Conservation (phyloP, 495 filamentous ascomycete genomes). For the Aeminium ludgeri region DNA sequence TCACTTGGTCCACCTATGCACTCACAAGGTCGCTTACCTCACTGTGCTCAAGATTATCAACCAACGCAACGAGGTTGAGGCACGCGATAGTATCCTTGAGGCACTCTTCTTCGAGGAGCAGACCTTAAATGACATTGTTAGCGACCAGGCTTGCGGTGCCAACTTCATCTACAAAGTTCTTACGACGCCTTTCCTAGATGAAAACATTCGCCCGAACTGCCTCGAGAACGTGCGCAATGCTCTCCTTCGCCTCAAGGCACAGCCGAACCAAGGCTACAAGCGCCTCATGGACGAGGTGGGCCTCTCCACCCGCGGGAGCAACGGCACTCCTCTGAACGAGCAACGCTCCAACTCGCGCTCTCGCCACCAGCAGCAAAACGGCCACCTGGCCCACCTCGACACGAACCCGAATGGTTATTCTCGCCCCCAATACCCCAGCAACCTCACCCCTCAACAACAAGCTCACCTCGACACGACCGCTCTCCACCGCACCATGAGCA, state of each 20-base stretch:
- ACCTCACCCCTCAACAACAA: conserved; percentile 27
- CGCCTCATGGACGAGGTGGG: conserved; percentile 96
- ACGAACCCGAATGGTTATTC: conserved; percentile 14
- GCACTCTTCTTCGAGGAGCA: conserved; percentile 93
- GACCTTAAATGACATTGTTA: conserved; percentile 75
- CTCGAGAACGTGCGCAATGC: conserved; percentile 84
- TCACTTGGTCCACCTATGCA: conserved; percentile 92
- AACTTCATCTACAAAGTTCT: conserved; percentile 96
- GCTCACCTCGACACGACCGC: conserved; percentile 20
- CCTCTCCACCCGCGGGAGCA: conserved; percentile 44
- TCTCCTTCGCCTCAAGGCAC: conserved; percentile 73
- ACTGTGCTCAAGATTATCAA: conserved; percentile 98
- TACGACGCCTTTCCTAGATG: conserved; percentile 95
- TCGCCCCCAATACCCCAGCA: conserved; percentile 24
- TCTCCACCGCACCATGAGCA: conserved; percentile 38
- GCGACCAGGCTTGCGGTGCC: conserved; percentile 80
- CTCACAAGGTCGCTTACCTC: conserved; percentile 94
- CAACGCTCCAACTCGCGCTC: conserved; percentile 35
- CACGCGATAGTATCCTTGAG: conserved; percentile 77
- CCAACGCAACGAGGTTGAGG: conserved; percentile 85
- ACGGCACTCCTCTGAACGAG: conserved; percentile 17
- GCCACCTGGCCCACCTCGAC: conserved; percentile 20
- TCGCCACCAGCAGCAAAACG: conserved; percentile 28
- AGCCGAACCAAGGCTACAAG: conserved; percentile 92
- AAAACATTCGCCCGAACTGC: conserved; percentile 70